These are phyloP conservation scores for Ganoderma sinense DNA, from an alignment of 1,284 basidiomycete genomes.

Conservation along the genomic window DNA sequence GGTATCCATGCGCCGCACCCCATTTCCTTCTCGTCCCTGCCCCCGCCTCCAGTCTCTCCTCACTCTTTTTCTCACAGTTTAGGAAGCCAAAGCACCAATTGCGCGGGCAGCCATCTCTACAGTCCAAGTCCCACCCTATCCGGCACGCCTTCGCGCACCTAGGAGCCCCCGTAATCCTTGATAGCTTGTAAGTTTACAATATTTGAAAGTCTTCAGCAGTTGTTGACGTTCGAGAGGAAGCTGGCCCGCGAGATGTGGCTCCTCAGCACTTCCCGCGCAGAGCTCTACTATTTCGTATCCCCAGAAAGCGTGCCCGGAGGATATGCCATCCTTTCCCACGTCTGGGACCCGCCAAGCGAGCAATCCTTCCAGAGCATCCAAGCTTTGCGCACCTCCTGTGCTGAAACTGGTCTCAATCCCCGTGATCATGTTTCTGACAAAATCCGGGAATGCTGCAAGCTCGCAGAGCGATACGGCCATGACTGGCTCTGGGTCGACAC, in stretches of 20 bases:
- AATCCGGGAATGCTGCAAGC: not conserved
- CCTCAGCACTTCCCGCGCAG: not conserved
- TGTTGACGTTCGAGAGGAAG: not conserved
- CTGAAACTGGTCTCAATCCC: not conserved
- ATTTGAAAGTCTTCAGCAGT: not conserved
- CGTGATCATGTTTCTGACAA: conserved; percentile 1
- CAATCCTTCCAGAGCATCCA: not conserved
- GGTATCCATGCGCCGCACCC: not conserved
- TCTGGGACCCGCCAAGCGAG: not conserved
- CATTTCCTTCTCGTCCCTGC: not conserved
- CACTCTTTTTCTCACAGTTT: not conserved
- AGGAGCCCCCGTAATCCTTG: not conserved
- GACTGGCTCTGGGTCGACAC: not conserved
- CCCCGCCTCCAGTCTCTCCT: not conserved
- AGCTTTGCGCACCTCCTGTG: not conserved
- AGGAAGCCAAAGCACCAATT: not conserved
- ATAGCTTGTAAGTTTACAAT: not conserved
- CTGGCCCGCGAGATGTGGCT: not conserved
- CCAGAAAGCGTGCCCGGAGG: not conserved
- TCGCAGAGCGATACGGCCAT: not conserved
- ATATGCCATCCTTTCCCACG: conserved; percentile 1
- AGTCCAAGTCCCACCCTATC: not conserved
- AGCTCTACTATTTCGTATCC: not conserved
- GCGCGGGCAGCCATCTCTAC: not conserved
- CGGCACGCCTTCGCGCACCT: not conserved